phyloP scores from a whole-genome alignment of 768 basidiomycete genomes.

The Lepiota venenata region DNA sequence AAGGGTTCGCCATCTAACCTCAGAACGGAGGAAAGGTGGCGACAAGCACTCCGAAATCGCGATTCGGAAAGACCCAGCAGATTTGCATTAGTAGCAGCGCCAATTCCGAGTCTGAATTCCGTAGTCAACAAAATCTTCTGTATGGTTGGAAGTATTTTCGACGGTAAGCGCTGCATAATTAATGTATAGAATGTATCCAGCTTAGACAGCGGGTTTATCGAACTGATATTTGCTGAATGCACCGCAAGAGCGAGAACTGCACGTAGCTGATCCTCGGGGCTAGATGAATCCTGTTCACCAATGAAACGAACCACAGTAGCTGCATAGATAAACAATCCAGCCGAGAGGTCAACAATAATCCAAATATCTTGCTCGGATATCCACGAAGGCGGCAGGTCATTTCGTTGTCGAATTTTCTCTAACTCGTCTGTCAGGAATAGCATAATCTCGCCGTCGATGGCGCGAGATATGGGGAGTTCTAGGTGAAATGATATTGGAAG shows the following conservation, averaged over 20 bases:
- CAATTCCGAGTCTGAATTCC: background rate
- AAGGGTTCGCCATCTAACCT: background rate
- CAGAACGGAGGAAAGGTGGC: background rate
- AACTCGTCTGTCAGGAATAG: background rate
- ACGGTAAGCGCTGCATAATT: background rate
- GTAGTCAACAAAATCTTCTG: background rate
- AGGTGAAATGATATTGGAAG: background rate
- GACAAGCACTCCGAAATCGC: background rate
- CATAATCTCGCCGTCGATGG: background rate
- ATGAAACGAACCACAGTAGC: conserved; percentile 1
- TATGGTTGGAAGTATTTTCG: background rate
- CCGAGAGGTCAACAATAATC: background rate
- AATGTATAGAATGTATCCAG: background rate
- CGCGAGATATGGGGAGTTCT: background rate
- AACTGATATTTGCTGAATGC: background rate
- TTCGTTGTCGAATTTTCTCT: background rate
- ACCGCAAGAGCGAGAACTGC: background rate
- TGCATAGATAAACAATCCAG: conserved; percentile 1
- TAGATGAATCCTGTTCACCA: background rate
- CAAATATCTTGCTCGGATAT: background rate
- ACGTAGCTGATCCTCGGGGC: conserved; percentile 3
- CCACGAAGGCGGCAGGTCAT: background rate
- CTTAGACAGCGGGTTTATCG: background rate
- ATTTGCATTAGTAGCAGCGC: background rate
- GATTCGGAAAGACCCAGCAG: background rate